phyloP scores from a whole-genome alignment of 805 yeast species.

The Saccharomycopsis olivae region DNA sequence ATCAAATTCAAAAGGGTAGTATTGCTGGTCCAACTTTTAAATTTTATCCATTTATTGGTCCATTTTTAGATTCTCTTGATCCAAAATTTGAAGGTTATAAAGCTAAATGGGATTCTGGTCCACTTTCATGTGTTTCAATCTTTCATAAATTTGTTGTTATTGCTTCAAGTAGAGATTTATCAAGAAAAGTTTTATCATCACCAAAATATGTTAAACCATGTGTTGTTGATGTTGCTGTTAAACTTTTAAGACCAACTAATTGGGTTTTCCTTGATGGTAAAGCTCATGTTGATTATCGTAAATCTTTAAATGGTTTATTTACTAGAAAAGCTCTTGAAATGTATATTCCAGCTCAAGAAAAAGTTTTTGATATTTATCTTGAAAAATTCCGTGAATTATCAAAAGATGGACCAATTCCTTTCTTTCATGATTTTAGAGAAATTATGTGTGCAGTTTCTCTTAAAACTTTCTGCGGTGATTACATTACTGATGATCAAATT shows the following conservation, averaged over 20 bases:
- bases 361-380: slow-evolving; percentile 73
- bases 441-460: slow-evolving; percentile 89
- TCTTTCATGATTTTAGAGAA: slow-evolving; percentile 92
- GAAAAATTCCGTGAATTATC: slow-evolving; percentile 49
- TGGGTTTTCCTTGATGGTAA: slow-evolving; percentile 98
- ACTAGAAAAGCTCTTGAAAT: slow-evolving; percentile 72
- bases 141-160: slow-evolving; percentile 97
- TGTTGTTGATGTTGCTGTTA: slow-evolving; percentile 94
- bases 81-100: slow-evolving; percentile 92
- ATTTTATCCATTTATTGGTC: slow-evolving; percentile 93
- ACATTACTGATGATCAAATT: slow-evolving; percentile 87
- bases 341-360: slow-evolving; percentile 79
- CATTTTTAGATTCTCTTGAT: slow-evolving; percentile 86
- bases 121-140: slow-evolving; percentile 90
- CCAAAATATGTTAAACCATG: slow-evolving; percentile 92
- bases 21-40: slow-evolving; percentile 88
- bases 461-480: slow-evolving; percentile 91
- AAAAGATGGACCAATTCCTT: slow-evolving; percentile 57
- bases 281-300: slow-evolving; percentile 88
- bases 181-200: slow-evolving; percentile 76
- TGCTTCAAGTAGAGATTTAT: slow-evolving; percentile 78
- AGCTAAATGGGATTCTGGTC: slow-evolving; percentile 93
- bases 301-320: slow-evolving; percentile 81
- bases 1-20: slow-evolving; percentile 70
- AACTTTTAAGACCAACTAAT: slow-evolving; percentile 87